phyloP scores from a whole-genome alignment of 352 stramenopile genomes.

The Phytopythium montanum region DNA sequence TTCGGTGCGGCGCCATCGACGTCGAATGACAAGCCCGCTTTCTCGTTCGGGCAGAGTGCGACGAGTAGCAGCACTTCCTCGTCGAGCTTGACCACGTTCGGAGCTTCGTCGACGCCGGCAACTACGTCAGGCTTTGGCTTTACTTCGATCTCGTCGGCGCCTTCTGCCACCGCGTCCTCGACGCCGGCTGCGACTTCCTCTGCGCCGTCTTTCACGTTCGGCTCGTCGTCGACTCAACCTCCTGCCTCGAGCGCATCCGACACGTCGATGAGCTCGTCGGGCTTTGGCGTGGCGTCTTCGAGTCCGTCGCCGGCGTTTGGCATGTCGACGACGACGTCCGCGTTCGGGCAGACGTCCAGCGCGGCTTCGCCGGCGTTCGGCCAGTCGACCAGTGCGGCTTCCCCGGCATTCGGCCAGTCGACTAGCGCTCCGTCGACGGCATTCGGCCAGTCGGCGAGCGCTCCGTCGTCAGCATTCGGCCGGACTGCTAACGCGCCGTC shows the following conservation, averaged over 20 bases:
- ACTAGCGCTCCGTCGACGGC: conserved; percentile 12
- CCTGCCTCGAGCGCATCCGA: conserved; percentile 18
- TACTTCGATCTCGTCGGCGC: conserved; percentile 6
- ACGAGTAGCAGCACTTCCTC: background rate
- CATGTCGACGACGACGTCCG: background rate
- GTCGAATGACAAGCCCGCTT: conserved; percentile 4
- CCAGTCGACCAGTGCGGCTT: conserved; percentile 4
- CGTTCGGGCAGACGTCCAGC: conserved; percentile 1
- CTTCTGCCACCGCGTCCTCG: conserved; percentile 9
- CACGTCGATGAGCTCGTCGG: conserved; percentile 12
- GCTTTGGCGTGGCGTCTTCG: conserved; percentile 1
- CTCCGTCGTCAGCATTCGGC: background rate
- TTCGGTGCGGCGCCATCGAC: conserved; percentile 30
- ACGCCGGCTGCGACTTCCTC: conserved; percentile 8
- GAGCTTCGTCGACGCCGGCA: conserved; percentile 16
- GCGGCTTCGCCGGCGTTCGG: conserved; percentile 1
- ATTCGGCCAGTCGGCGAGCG: conserved; percentile 10
- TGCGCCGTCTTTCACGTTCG: conserved; percentile 38
- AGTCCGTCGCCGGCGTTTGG: conserved; percentile 22
- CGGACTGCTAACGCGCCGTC: background rate
- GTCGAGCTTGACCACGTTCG: conserved; percentile 4
- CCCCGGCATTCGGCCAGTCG: conserved; percentile 6
- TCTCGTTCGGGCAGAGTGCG: conserved; percentile 6
- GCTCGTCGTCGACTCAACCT: conserved; percentile 18
- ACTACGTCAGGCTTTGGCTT: conserved; percentile 20